Evolutionary conservation across 2,329 filamentous ascomycete species (phyloP), one percentile per base, ranked within the genome.

Genomic region (Aspergillus latus): DNA sequence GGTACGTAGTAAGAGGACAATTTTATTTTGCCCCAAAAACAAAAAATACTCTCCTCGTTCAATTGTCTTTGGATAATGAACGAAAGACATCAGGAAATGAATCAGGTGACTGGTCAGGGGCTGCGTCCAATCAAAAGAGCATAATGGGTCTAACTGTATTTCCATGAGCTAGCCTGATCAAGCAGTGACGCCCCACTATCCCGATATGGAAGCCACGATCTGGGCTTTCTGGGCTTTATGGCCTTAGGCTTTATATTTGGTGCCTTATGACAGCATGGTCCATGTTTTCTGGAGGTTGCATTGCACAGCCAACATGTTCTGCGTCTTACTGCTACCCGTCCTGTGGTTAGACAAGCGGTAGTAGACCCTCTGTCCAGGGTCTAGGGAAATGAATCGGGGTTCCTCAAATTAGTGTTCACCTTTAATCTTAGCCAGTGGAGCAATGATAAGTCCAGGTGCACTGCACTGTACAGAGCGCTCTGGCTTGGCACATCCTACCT

Each of bases 391-490:
- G 36, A 21, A 43, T 51, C 49, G 34, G 34, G 21, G 49, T n/a
- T 40, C 37, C 42, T 28, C 30, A 45, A 30, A 37, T 45, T 45
- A 52, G 30, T 37, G 30, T 44, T 45, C 29, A 15, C 16, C 40
- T 44, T 45, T 52, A 52, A 52, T 52, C 45, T 52, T 52, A 52
- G 49, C 29, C 15, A n/a, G 49, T 52, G 49, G 49, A 52, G 49
- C 49, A 36, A 39, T 51, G 37, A 15, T 34, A 42, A 51, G 49
- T 15, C 36, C 49, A 36, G 6, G 39, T 52, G 49, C 10, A 9
- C 40, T 52, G 49, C 10, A 9, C 40, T 52, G 49, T 40, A 45
- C 49, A 52, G 49, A 52, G 49, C 49, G 45, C 29, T 32, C 36
- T 51, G 4, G 49, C 40, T 52, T 52, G 49, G 49, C 40, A 30